These are phyloP conservation scores for Dactylonectria estremocensis DNA, from an alignment of 2,329 filamentous ascomycete species.

Conservation along the genomic window DNA sequence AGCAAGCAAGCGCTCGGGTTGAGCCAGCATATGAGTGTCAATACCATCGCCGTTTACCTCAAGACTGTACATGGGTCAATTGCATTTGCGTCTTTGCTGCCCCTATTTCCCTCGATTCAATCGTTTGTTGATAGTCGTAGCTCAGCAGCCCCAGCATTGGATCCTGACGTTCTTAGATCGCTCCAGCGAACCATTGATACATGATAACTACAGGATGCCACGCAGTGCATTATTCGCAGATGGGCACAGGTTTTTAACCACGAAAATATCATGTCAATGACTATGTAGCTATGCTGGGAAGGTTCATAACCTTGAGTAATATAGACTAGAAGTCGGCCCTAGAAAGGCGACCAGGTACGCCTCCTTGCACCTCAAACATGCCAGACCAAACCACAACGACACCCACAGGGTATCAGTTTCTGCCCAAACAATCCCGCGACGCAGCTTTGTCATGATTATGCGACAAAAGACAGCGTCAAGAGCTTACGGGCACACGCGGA, in stretches of 20 bases:
- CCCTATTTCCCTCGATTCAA: no score
- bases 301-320: not conserved
- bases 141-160: no score
- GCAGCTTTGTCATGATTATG: not conserved
- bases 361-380: slow-evolving; percentile 8
- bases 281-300: slow-evolving; percentile 11
- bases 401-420: slow-evolving; percentile 32
- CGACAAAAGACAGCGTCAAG: not conserved
- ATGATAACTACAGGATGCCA: not conserved
- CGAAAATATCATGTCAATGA: slow-evolving; percentile 11
- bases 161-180: not conserved
- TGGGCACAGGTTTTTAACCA: not conserved
- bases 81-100: no score
- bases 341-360: not conserved
- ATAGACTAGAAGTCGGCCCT: slow-evolving; percentile 1
- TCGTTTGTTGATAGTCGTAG: no score
- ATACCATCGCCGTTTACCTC: no score
- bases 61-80: no score
- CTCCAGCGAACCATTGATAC: not conserved
- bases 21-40: no score
- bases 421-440: slow-evolving; percentile 4
- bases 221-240: not conserved
- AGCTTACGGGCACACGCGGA: slow-evolving; percentile 1
- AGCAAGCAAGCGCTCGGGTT: no score
- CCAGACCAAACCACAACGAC: slow-evolving; percentile 11